Base-by-base conservation (phyloP, 2,329 filamentous ascomycete genomes). In the Pseudonectria foliicola region DNA sequence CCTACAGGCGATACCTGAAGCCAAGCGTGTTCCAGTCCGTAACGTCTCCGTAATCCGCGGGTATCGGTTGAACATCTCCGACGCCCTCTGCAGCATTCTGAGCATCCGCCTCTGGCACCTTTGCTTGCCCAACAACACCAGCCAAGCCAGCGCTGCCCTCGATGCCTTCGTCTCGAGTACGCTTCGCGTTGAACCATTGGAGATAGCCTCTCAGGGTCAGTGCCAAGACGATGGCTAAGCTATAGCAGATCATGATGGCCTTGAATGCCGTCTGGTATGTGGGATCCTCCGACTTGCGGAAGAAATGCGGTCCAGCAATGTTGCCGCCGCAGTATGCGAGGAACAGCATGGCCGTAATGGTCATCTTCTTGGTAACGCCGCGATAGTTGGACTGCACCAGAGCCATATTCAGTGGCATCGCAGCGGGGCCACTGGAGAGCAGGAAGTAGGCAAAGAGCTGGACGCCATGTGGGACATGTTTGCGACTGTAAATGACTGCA, bases 361-460 rank as follows among this genome's bases (percentile, higher is more conserved):
- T 75, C 64, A 74, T 73, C 54, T 76, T 77, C 60, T 77, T 77
- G 23, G 73, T 75, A 13, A 74, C 68, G 12, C 73, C 73, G 10
- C 67, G 64, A 44, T 68, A 73, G 48, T 77, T 77, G 12, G 69
- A 63, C 48, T 73, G 69, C 4, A 75, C 67, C 1, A 77, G 64
- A 1, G 73, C 67, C 55, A 77, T 63, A 10, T 65, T 64, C 2
- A 79, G 62, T 0, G 75, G 73, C 56, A 78, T 64, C 2, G 68
- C 68, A 0, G 70, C 62, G 0, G 74, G 68, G 0, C 73, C 73
- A 0, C 70, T 67, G 1, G 68, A 67, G 4, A 78, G 60, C 8
- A 77, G 54, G 46, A 77, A 78, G 53, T 77, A 78, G 3, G 70
- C 73, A 23, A 77, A 66, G 0, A 78, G 63, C 40, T 73, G 68